A percentile compares a stretch with the other conserved stretches of the same genome.
These are phyloP conservation scores for Diplodia mutila DNA, from an alignment of 2,329 filamentous ascomycete genomes.

Conservation along the genomic window DNA sequence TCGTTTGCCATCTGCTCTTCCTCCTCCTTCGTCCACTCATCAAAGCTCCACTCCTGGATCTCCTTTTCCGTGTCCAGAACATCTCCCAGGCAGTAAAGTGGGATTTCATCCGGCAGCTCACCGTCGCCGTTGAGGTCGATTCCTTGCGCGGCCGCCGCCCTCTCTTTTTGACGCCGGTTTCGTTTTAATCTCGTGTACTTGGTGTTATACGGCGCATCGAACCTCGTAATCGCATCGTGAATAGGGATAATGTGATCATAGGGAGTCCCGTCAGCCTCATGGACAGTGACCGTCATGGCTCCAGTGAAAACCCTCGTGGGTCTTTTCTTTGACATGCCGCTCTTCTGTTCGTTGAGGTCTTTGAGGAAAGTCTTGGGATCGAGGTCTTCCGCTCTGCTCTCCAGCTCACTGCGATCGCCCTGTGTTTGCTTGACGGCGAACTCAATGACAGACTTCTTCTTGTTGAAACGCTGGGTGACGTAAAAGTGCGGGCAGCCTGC, in stretches of 20 bases:
- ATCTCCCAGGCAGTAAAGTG: conserved; percentile 91
- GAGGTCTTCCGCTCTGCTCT: conserved; percentile 49
- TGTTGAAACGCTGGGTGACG: conserved; percentile 90
- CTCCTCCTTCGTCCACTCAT: conserved; percentile 87
- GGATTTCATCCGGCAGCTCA: conserved; percentile 71
- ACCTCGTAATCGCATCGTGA: conserved; percentile 79
- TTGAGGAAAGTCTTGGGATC: conserved; percentile 78
- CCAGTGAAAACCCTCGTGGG: conserved; percentile 81
- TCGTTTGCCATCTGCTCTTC: conserved; percentile 93
- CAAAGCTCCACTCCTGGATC: conserved; percentile 77
- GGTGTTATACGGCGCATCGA: conserved; percentile 97
- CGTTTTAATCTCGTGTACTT: conserved; percentile 98
- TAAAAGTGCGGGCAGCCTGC: conserved; percentile 88
- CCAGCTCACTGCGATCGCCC: conserved; percentile 32
- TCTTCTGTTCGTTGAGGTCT: conserved; percentile 70
- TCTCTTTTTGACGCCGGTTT: conserved; percentile 80
- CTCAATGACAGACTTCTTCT: conserved; percentile 94
- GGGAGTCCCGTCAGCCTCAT: conserved; percentile 96
- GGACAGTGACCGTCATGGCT: conserved; percentile 96
- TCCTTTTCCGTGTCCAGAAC: conserved; percentile 84
- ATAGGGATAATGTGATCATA: conserved; percentile 99
- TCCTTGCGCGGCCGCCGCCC: conserved; percentile 65
- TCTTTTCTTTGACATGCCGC: conserved; percentile 42
- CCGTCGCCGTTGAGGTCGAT: conserved; percentile 64
- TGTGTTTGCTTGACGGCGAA: conserved; percentile 84